Conservation (phyloP, 805 yeast genomes). For the Maudiozyma barnettii region DNA sequence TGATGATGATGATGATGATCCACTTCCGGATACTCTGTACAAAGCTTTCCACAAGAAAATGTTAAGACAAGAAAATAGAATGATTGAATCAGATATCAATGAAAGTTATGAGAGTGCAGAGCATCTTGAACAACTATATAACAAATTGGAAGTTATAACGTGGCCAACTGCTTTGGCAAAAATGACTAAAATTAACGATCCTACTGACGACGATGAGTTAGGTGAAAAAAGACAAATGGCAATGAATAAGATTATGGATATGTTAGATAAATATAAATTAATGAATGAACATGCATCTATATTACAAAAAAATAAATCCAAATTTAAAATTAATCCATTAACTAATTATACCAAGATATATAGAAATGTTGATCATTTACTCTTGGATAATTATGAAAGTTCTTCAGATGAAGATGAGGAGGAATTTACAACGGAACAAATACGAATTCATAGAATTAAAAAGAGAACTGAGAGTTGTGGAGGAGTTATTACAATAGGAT, state of each 20-base stretch:
- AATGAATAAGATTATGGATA: conserved; percentile 34
- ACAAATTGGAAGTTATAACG: conserved; percentile 36
- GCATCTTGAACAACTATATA: conserved; percentile 32
- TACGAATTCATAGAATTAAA: conserved; percentile 12
- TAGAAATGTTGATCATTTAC: conserved; percentile 14
- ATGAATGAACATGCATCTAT: conserved; percentile 17
- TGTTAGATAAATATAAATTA: conserved; percentile 24
- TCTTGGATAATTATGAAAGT: conserved; percentile 18
- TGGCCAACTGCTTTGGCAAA: conserved; percentile 40
- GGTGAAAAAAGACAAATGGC: conserved; percentile 43
- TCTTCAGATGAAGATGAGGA: conserved; percentile 28
- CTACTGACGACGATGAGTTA: conserved; percentile 41
- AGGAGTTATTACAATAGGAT: conserved; percentile 20
- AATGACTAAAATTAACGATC: conserved; percentile 43
- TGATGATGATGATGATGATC: conserved; percentile 28
- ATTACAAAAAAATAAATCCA: conserved; percentile 11
- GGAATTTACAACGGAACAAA: conserved; percentile 8
- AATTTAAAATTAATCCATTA: conserved; percentile 11
- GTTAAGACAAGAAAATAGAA: conserved; percentile 55
- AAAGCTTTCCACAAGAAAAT: conserved; percentile 45
- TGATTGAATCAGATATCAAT: conserved; percentile 41
- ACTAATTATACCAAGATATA: conserved; percentile 15
- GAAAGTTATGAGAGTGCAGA: conserved; percentile 50
- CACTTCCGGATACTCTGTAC: conserved; percentile 39
- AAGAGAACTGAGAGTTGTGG: conserved; percentile 12